phyloP scores from a whole-genome alignment of 1,284 basidiomycete species.

The Sporisorium iseilematis-ciliati region DNA sequence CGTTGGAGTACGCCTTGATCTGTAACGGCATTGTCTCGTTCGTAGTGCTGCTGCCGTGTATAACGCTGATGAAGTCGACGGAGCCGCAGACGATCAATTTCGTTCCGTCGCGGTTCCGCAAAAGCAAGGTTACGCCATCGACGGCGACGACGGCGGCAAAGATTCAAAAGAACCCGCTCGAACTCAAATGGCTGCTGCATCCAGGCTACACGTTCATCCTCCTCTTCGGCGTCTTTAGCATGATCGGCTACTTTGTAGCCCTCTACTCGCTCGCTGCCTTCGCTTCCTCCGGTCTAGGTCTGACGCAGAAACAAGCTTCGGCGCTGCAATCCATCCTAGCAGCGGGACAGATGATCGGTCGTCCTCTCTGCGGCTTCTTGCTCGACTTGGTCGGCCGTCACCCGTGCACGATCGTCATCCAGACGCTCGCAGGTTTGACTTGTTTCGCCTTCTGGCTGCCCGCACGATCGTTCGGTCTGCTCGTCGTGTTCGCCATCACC shows the following conservation, averaged over 20 bases:
- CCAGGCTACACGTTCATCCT: slow-evolving; percentile 65
- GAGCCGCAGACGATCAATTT: slow-evolving; percentile 24
- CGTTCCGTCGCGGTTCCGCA: slow-evolving; percentile 14
- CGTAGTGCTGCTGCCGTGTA: slow-evolving; percentile 68
- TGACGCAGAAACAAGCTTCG: slow-evolving; percentile 71
- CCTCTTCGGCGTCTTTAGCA: slow-evolving; percentile 57
- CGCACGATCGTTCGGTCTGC: slow-evolving; percentile 69
- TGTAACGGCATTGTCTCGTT: slow-evolving; percentile 69
- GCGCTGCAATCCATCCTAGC: slow-evolving; percentile 71
- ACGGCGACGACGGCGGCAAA: slow-evolving; percentile 43
- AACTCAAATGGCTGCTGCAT: slow-evolving; percentile 61
- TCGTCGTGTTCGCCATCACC: slow-evolving; percentile 71
- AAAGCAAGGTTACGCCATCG: neutral
- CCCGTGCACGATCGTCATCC: slow-evolving; percentile 70
- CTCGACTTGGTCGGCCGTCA: slow-evolving; percentile 71
- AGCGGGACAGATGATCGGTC: slow-evolving; percentile 72
- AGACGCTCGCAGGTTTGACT: slow-evolving; percentile 70
- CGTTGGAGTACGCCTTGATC: slow-evolving; percentile 50
- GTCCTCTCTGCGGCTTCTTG: slow-evolving; percentile 70
- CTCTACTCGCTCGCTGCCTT: slow-evolving; percentile 72
- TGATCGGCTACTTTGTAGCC: slow-evolving; percentile 72
- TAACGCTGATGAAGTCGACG: slow-evolving; percentile 67
- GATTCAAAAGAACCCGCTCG: slow-evolving; percentile 54
- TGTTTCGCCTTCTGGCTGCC: slow-evolving; percentile 71
- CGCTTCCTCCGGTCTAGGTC: slow-evolving; percentile 70